Conservation (phyloP, 768 basidiomycete genomes). For the Leccinum obscurum region DNA sequence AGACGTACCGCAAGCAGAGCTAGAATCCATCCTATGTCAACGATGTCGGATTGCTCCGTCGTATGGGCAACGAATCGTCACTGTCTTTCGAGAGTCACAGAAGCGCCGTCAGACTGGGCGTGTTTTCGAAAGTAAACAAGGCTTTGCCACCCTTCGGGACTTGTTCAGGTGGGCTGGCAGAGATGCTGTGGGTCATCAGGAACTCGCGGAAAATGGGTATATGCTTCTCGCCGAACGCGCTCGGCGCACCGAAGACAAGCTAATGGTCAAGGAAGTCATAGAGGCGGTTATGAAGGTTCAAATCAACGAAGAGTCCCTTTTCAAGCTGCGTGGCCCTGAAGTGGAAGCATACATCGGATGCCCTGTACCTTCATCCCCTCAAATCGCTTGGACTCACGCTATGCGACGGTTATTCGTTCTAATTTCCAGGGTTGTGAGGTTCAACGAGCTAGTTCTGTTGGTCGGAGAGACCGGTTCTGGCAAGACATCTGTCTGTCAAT, state of each 20-base stretch:
- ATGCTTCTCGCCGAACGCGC: constrained; percentile 96
- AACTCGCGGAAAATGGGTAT: constrained; percentile 94
- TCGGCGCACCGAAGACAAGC: constrained; percentile 81
- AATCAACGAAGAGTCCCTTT: constrained; percentile 72
- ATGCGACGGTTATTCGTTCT: constrained; percentile 90
- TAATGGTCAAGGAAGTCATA: constrained; percentile 88
- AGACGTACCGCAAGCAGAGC: constrained; percentile 91
- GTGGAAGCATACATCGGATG: constrained; percentile 54
- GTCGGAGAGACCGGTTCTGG: constrained; percentile 98
- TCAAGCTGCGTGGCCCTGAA: constrained; percentile 53
- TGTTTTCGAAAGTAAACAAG: constrained; percentile 96
- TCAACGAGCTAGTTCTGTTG: constrained; percentile 93
- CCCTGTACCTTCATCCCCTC: constrained; percentile 42
- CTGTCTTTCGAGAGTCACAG: constrained; percentile 90
- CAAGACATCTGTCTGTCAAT: constrained; percentile 95
- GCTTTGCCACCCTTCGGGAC: constrained; percentile 95
- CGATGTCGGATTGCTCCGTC: constrained; percentile 92
- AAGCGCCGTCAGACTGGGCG: constrained; percentile 87
- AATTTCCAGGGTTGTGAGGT: constrained; percentile 79
- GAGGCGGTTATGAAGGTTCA: constrained; percentile 86
- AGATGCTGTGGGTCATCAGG: constrained; percentile 85
- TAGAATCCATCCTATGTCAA: constrained; percentile 92
- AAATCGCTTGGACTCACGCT: constrained; percentile 86
- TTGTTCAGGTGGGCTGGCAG: constrained; percentile 98
- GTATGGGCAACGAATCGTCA: constrained; percentile 86